A percentile compares a stretch with the other conserved stretches of the same genome.
phyloP scores from a whole-genome alignment of 768 basidiomycete species.

The Termitomyces bulborhizus region DNA sequence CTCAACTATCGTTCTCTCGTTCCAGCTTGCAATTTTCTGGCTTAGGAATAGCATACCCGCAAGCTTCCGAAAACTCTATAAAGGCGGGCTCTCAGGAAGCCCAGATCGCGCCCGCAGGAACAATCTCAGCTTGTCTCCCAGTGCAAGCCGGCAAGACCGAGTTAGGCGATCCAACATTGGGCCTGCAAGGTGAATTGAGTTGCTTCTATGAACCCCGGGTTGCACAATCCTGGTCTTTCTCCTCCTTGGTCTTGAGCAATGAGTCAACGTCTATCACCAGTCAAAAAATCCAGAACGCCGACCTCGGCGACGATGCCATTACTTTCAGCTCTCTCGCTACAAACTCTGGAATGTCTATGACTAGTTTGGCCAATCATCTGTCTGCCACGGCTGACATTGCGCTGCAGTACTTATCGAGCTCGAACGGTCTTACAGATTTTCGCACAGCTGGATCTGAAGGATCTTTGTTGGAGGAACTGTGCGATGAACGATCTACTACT shows the following conservation, averaged over 20 bases:
- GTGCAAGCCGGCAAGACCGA: slow-evolving; percentile 1
- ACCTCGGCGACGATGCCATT: slow-evolving; percentile 7
- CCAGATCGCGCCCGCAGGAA: background rate
- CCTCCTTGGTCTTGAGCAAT: background rate
- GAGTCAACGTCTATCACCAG: background rate
- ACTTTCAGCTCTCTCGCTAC: slow-evolving; percentile 21
- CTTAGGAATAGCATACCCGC: slow-evolving; percentile 10
- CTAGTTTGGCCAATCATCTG: slow-evolving; percentile 27
- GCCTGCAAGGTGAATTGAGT: slow-evolving; percentile 12
- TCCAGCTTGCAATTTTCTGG: slow-evolving; percentile 18
- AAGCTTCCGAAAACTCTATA: background rate
- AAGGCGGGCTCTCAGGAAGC: slow-evolving; percentile 1
- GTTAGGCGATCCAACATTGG: slow-evolving; percentile 6
- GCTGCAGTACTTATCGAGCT: slow-evolving; percentile 18
- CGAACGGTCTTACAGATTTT: background rate
- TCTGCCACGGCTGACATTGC: slow-evolving; percentile 29
- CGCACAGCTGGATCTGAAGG: background rate
- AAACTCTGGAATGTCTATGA: slow-evolving; percentile 26
- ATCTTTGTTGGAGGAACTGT: slow-evolving; percentile 5
- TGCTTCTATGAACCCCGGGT: slow-evolving; percentile 9
- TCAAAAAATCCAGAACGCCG: slow-evolving; percentile 2
- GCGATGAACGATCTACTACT: background rate
- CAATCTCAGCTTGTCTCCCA: background rate
- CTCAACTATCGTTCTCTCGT: slow-evolving; percentile 12
- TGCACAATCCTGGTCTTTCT: slow-evolving; percentile 9